phyloP scores from a whole-genome alignment of 139 green algal species.

The Zygnema circumcarinatum region DNA sequence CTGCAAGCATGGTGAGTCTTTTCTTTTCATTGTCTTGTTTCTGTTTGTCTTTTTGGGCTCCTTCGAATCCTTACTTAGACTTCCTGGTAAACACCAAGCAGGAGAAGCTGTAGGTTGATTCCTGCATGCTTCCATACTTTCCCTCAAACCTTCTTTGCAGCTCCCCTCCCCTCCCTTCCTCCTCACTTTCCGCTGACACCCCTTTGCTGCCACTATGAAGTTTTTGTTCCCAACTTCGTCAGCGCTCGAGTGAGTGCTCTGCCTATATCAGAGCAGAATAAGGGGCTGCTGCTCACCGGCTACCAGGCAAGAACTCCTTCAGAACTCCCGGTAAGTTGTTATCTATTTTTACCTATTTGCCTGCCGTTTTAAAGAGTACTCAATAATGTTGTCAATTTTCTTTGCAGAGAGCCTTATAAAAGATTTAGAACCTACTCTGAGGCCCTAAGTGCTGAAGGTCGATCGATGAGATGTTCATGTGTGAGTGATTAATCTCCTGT shows the following conservation, averaged over 20 bases:
- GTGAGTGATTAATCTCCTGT: too few species aligned
- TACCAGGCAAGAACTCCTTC: constrained; percentile 1
- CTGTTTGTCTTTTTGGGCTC: not conserved
- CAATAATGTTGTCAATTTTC: too few species aligned
- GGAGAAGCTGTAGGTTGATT: too few species aligned
- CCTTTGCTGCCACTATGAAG: not conserved
- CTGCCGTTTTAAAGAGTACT: not conserved
- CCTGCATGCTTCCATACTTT: too few species aligned
- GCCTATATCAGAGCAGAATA: constrained; percentile 80
- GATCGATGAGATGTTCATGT: too few species aligned
- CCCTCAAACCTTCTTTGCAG: too few species aligned
- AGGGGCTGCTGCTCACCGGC: constrained; percentile 70
- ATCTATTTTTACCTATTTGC: not conserved
- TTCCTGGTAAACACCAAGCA: too few species aligned
- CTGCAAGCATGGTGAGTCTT: not conserved
- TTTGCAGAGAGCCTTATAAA: too few species aligned
- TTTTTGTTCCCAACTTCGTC: constrained; percentile 90
- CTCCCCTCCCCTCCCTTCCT: not conserved
- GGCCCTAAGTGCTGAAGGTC: too few species aligned
- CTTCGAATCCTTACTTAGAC: too few species aligned
- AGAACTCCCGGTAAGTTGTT: constrained; percentile 32
- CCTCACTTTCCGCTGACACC: not conserved
- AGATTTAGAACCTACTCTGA: too few species aligned
- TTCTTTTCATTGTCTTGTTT: not conserved
- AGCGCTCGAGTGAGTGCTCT: constrained; percentile 72